Conservation (phyloP, 208 protist species). For the Crithidia brevicula region DNA sequence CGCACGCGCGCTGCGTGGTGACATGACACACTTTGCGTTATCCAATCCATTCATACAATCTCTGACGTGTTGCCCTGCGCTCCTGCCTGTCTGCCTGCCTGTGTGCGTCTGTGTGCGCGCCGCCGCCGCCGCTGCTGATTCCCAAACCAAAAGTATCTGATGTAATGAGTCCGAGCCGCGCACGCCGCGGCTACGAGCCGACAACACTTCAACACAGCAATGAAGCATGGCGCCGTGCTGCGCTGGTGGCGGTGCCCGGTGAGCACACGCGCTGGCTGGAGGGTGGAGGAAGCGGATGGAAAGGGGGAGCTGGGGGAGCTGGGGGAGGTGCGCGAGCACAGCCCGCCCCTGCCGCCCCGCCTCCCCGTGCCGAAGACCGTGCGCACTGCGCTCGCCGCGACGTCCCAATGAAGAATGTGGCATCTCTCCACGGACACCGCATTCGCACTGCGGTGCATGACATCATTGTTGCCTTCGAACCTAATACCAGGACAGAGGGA, state of each 20-base stretch:
- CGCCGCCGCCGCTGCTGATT: neutral
- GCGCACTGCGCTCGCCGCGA: neutral
- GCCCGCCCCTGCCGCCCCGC: neutral
- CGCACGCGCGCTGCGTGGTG: constrained; percentile 24
- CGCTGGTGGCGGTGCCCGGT: neutral
- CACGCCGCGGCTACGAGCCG: too few species aligned
- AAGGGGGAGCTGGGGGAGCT: too few species aligned
- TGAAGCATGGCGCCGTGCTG: too few species aligned
- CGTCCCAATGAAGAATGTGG: constrained; percentile 34
- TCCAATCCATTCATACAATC: constrained; percentile 31
- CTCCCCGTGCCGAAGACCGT: neutral
- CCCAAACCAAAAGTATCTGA: too few species aligned
- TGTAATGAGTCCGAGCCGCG: too few species aligned
- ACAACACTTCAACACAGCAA: too few species aligned
- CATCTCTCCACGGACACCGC: constrained; percentile 32
- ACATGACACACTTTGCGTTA: constrained; percentile 49
- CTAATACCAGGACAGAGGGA: constrained; percentile 34
- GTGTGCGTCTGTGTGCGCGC: neutral
- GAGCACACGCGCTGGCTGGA: constrained; percentile 5
- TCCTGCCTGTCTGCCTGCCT: neutral
- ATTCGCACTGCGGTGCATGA: constrained; percentile 19
- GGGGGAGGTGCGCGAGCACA: too few species aligned
- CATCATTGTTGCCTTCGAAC: constrained; percentile 27
- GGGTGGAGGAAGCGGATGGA: too few species aligned
- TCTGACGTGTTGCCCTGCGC: constrained; percentile 15